These are phyloP conservation scores for Orbilia blumenaviensis DNA, from an alignment of 2,329 filamentous ascomycete species.

Conservation along the genomic window DNA sequence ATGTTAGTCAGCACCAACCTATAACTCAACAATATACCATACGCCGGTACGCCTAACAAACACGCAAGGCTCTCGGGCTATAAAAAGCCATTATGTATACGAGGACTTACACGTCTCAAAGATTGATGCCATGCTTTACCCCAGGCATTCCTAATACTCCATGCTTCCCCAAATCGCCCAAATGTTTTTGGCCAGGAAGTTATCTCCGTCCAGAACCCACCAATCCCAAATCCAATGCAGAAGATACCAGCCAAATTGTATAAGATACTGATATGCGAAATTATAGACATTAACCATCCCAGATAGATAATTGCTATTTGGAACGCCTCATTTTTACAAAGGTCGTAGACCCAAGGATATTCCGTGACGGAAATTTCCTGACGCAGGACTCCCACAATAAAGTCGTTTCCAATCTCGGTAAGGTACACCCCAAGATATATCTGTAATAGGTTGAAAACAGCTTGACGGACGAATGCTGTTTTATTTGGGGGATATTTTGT, in stretches of 20 bases:
- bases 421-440: conserved; percentile 32
- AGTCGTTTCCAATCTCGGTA: background rate
- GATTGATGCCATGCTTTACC: conserved; percentile 41
- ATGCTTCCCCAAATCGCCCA: conserved; percentile 1
- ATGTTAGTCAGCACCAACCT: background rate
- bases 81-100: too few species aligned
- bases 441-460: background rate
- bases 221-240: conserved; percentile 22
- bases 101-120: conserved; percentile 18
- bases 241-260: conserved; percentile 23
- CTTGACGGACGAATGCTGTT: conserved; percentile 3
- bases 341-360: conserved; percentile 4
- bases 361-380: background rate
- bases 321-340: conserved; percentile 9
- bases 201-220: conserved; percentile 28
- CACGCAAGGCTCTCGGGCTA: too few species aligned
- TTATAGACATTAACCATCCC: conserved; percentile 24
- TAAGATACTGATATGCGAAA: conserved; percentile 31
- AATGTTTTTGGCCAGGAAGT: conserved; percentile 32
- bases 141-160: conserved; percentile 40
- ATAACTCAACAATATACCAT: too few species aligned
- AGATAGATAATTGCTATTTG: conserved; percentile 15
- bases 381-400: conserved; percentile 13
- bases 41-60: too few species aligned
- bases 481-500: background rate